Conservation (phyloP, 2,329 filamentous ascomycete genomes). For the Stemphylium lycopersici region DNA sequence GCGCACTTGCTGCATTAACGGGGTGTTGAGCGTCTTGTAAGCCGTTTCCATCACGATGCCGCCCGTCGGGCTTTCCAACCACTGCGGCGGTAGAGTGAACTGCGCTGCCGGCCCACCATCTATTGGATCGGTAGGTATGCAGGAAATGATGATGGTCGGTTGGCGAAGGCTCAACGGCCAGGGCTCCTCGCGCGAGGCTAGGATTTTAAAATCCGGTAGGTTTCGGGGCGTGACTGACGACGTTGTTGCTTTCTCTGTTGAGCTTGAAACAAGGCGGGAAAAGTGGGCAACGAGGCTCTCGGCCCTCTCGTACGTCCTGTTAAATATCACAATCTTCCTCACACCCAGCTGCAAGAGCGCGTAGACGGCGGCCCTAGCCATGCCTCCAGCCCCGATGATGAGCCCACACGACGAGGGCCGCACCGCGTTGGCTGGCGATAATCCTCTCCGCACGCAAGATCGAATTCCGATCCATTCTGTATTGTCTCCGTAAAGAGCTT, state of each 20-base stretch:
- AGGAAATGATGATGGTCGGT: constrained; percentile 77
- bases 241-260: constrained; percentile 22
- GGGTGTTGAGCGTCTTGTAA: constrained; percentile 75
- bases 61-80: constrained; percentile 74
- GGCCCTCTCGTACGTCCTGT: constrained; percentile 71
- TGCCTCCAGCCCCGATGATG: constrained; percentile 69
- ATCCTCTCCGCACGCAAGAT: constrained; percentile 72
- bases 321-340: constrained; percentile 75
- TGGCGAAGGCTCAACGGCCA: constrained; percentile 69
- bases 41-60: constrained; percentile 76
- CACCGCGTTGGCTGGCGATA: constrained; percentile 72
- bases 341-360: constrained; percentile 79
- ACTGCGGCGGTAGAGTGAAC: constrained; percentile 71
- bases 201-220: constrained; percentile 61
- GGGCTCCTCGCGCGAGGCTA: constrained; percentile 62
- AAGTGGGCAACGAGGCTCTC: constrained; percentile 73
- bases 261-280: constrained; percentile 55
- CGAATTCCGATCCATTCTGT: constrained; percentile 83
- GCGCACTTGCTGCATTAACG: constrained; percentile 71
- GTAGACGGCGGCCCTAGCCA: constrained; percentile 79
- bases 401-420: constrained; percentile 59
- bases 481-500: constrained; percentile 77
- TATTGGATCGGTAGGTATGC: constrained; percentile 73
- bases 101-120: constrained; percentile 69
- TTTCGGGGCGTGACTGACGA: constrained; percentile 23